Conservation (phyloP, 106 monocot genomes). For the Triglochin maritima region DNA sequence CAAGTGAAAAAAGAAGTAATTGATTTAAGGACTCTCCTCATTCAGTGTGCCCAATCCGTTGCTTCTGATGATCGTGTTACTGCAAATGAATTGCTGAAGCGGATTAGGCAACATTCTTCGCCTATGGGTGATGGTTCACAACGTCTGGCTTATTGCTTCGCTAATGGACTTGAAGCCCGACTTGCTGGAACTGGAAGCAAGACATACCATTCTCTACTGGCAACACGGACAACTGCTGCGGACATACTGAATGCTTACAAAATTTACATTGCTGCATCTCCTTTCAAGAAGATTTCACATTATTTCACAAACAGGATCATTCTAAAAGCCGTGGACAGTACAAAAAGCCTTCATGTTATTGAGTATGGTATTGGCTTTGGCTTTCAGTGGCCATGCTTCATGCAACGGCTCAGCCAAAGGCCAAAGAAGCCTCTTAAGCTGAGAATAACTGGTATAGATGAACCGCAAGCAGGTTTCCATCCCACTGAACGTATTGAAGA, state of each 20-base stretch:
- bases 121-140: slow-evolving; percentile 28
- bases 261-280: slow-evolving; percentile 33
- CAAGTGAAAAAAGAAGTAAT: slow-evolving; percentile 21
- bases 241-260: slow-evolving; percentile 30
- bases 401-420: slow-evolving; percentile 20
- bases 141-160: slow-evolving; percentile 31
- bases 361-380: slow-evolving; percentile 41
- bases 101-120: slow-evolving; percentile 31
- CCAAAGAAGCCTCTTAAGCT: slow-evolving; percentile 21
- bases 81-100: slow-evolving; percentile 23
- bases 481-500: slow-evolving; percentile 28
- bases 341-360: slow-evolving; percentile 21
- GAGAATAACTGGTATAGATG: slow-evolving; percentile 30
- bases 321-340: slow-evolving; percentile 9
- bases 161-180: slow-evolving; percentile 41
- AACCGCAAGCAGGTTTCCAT: slow-evolving; percentile 31
- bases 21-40: slow-evolving; percentile 32
- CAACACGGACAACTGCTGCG: slow-evolving; percentile 12
- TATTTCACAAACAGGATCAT: slow-evolving; percentile 25
- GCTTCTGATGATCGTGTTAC: slow-evolving; percentile 17
- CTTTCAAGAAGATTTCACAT: slow-evolving; percentile 30
- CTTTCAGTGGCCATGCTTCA: slow-evolving; percentile 40
- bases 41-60: slow-evolving; percentile 28
- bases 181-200: slow-evolving; percentile 30
- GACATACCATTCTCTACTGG: slow-evolving; percentile 14